Evolutionary conservation across 148 eudicot genomes (phyloP), one percentile per base, ranked within the genome.

Genomic region (Rhododendron ferrugineum): DNA sequence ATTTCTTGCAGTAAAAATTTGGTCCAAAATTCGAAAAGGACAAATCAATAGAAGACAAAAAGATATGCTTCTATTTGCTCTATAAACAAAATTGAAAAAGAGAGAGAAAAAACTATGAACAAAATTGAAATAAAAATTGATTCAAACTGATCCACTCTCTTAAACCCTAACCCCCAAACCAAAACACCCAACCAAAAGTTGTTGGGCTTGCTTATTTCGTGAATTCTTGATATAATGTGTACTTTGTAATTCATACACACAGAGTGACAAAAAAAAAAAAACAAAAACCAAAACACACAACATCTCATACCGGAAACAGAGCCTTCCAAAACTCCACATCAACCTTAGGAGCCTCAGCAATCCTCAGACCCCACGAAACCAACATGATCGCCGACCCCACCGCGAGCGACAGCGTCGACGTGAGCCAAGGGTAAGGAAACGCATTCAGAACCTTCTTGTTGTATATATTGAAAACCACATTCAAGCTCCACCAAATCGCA

Each of bases 401-500:
- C 87, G 95, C 95, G 28, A 93, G 90, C 18, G 94, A 92, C n/a
- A 93, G 94, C 1, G 95, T 93, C 0, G 95, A 93, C 9, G 94
- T 92, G 3, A 93, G 88, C 95, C 95, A 93, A 58, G 95, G 95
- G 60, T 89, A 93, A 62, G 95, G 95, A 83, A 93, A 93, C 26
- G 91, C 95, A 91, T 93, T 93, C 88, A 93, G 83, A n/a, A 93
- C 95, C 82, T 93, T 93, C 89, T 93, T 93, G 79, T 93, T 93
- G 36, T 93, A 93, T 36, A 93, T 93, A 84, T 93, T 93, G 54
- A 92, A 93, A 6, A 93, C 92, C 47, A 93, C 95, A 89, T 93
- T 93, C 83, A 93, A 86, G 84, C 91, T 92, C 95, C 95, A 93
- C 95, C 95, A 93, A 15, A 91, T 90, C 30, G 94, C 95, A 72